phyloP scores from a whole-genome alignment of 495 filamentous ascomycete genomes.

The Talaromyces proteolyticus region DNA sequence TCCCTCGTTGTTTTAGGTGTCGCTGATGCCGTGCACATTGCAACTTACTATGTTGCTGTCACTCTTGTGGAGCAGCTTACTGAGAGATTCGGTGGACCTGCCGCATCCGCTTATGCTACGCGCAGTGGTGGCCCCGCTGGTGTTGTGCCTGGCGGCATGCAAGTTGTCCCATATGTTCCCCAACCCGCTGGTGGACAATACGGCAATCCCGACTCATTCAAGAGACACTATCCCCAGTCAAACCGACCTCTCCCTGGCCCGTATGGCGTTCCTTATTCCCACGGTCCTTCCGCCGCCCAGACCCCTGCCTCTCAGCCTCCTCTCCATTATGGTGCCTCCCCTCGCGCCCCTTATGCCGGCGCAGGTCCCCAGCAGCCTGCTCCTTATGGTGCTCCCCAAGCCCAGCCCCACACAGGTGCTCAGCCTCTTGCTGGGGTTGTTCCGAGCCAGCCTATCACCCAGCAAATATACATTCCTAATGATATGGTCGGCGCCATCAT shows the following conservation, averaged over 20 bases:
- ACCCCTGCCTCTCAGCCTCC: slow-evolving; percentile 56
- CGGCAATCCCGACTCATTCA: slow-evolving; percentile 83
- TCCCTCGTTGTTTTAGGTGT: slow-evolving; percentile 93
- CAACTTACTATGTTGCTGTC: slow-evolving; percentile 95
- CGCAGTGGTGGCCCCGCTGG: slow-evolving; percentile 90
- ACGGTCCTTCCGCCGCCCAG: slow-evolving; percentile 58
- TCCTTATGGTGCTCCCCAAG: slow-evolving; percentile 54
- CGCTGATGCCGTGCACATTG: slow-evolving; percentile 94
- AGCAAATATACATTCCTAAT: slow-evolving; percentile 98
- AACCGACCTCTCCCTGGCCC: slow-evolving; percentile 58
- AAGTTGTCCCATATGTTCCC: slow-evolving; percentile 91
- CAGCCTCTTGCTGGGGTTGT: slow-evolving; percentile 70
- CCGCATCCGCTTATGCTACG: slow-evolving; percentile 93
- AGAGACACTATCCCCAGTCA: slow-evolving; percentile 58
- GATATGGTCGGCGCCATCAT: slow-evolving; percentile 99
- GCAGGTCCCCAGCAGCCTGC: slow-evolving; percentile 75
- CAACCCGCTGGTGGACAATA: slow-evolving; percentile 89
- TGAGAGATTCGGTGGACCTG: slow-evolving; percentile 90
- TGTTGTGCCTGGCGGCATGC: slow-evolving; percentile 93
- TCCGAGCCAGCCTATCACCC: slow-evolving; percentile 83
- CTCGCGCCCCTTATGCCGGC: slow-evolving; percentile 59
- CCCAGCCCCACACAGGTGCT: slow-evolving; percentile 48
- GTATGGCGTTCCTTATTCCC: slow-evolving; percentile 67
- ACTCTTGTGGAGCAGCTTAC: slow-evolving; percentile 94
- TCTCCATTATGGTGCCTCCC: slow-evolving; percentile 70